A percentile compares a stretch with the other conserved stretches of the same genome.
phyloP scores from a whole-genome alignment of 257 asterid genomes.

The Solanum appendiculatum region DNA sequence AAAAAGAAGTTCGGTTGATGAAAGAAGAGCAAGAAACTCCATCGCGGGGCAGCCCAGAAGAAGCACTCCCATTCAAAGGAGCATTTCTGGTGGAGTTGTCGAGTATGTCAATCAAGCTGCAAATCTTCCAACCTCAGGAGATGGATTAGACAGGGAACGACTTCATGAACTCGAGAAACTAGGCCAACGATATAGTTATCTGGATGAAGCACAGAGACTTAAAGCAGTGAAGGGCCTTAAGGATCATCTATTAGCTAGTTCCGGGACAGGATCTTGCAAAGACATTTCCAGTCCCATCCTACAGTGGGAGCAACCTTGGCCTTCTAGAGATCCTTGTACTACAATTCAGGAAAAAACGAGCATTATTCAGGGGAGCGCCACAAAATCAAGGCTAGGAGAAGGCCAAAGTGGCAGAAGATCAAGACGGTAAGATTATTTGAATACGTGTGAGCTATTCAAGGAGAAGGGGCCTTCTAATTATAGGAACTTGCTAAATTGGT shows the following conservation, averaged over 20 bases:
- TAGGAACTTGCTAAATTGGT: neutral
- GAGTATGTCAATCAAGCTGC: slow-evolving; percentile 36
- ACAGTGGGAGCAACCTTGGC: slow-evolving; percentile 46
- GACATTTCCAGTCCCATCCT: slow-evolving; percentile 30
- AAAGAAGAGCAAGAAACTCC: slow-evolving; percentile 36
- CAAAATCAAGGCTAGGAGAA: slow-evolving; percentile 51
- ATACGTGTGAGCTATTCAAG: neutral
- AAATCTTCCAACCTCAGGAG: slow-evolving; percentile 14
- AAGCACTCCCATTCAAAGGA: slow-evolving; percentile 46
- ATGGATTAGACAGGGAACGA: slow-evolving; percentile 24
- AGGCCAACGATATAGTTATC: slow-evolving; percentile 37
- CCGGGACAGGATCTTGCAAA: slow-evolving; percentile 26
- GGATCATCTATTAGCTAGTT: slow-evolving; percentile 31
- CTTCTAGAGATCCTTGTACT: slow-evolving; percentile 27
- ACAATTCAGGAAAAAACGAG: slow-evolving; percentile 24
- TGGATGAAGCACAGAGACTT: slow-evolving; percentile 35
- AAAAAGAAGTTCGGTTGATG: slow-evolving; percentile 24
- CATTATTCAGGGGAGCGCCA: slow-evolving; percentile 16
- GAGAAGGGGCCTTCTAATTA: neutral
- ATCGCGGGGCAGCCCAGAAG: slow-evolving; percentile 32
- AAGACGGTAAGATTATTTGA: slow-evolving; percentile 34
- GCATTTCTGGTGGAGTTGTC: slow-evolving; percentile 52
- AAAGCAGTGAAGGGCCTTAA: slow-evolving; percentile 45
- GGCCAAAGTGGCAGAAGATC: slow-evolving; percentile 45
- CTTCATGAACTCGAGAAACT: slow-evolving; percentile 35